Percentiles rank a stretch among this genome's conserved stretches.
Evolutionary conservation across 2,329 filamentous ascomycete species (phyloP).

Genomic region (Clarireedia homoeocarpa): DNA sequence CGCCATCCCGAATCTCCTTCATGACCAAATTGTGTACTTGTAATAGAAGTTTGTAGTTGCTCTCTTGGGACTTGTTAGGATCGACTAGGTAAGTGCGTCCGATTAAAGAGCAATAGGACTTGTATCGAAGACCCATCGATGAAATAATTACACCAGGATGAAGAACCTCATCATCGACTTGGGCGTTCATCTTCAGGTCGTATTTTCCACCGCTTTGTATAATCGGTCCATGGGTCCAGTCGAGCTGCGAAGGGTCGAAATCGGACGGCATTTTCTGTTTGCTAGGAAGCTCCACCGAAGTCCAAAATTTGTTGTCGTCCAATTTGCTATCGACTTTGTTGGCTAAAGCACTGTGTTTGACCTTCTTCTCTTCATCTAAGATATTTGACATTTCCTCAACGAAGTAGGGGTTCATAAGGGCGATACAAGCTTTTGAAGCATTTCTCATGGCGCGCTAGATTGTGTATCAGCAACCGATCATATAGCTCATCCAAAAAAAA

Average conservation of each 20-base stretch:
- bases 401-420: conserved; percentile 92
- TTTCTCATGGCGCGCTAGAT: conserved; percentile 77
- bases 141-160: conserved; percentile 92
- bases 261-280: conserved; percentile 73
- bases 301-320: conserved; percentile 91
- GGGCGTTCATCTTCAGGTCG: conserved; percentile 72
- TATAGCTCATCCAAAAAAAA: conserved; percentile 1
- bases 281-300: conserved; percentile 61
- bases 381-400: conserved; percentile 97
- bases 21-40: conserved; percentile 83
- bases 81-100: conserved; percentile 94
- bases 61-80: conserved; percentile 92
- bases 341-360: conserved; percentile 80
- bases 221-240: conserved; percentile 87
- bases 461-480: conserved; percentile 3
- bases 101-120: conserved; percentile 89
- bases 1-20: conserved; percentile 84
- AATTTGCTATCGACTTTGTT: conserved; percentile 86
- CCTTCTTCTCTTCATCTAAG: conserved; percentile 93
- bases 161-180: conserved; percentile 73
- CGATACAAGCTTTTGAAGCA: conserved; percentile 87
- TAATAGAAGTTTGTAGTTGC: conserved; percentile 82
- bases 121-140: conserved; percentile 86
- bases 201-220: conserved; percentile 96
- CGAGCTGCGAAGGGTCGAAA: conserved; percentile 80